Percentiles rank a stretch among this genome's conserved stretches.
Evolutionary conservation across 192 early-diverging fungal genomes (phyloP).

Genomic region (Thoreauomyces humboldtii): DNA sequence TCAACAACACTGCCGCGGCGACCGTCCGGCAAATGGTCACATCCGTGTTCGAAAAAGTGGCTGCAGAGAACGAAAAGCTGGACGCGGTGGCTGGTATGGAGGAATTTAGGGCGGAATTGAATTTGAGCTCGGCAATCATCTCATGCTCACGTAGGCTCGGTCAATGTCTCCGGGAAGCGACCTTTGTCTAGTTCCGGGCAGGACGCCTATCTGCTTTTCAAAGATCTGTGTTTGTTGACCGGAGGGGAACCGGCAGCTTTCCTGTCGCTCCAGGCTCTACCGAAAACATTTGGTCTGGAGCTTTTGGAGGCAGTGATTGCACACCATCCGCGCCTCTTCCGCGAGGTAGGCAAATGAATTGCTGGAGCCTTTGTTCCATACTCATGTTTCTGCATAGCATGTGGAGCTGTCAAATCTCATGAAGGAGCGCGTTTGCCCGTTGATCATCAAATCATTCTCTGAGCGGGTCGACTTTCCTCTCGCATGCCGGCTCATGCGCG

Average conservation of each 20-base stretch:
- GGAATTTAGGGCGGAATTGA: no score
- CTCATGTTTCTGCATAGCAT: slow-evolving; percentile 49
- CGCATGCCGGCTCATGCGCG: slow-evolving; percentile 77
- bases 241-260: slow-evolving; percentile 68
- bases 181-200: no score
- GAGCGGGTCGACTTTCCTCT: slow-evolving; percentile 83
- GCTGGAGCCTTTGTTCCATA: slow-evolving; percentile 11
- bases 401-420: slow-evolving; percentile 67
- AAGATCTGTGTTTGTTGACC: slow-evolving; percentile 82
- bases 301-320: slow-evolving; percentile 86
- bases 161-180: no score
- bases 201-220: background rate
- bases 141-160: no score
- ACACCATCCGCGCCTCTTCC: slow-evolving; percentile 75
- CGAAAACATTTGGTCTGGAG: slow-evolving; percentile 83
- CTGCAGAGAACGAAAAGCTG: slow-evolving; percentile 52
- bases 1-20: slow-evolving; percentile 84
- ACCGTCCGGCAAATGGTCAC: slow-evolving; percentile 82
- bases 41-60: slow-evolving; percentile 80
- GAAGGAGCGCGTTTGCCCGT: slow-evolving; percentile 81
- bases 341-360: slow-evolving; percentile 48
- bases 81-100: no score
- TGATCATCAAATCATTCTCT: slow-evolving; percentile 89
- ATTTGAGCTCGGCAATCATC: no score
- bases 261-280: slow-evolving; percentile 42